Percentiles rank a stretch among this genome's conserved stretches.
phyloP scores from a whole-genome alignment of 2,329 filamentous ascomycete species.

The Lecanicillium sp. region DNA sequence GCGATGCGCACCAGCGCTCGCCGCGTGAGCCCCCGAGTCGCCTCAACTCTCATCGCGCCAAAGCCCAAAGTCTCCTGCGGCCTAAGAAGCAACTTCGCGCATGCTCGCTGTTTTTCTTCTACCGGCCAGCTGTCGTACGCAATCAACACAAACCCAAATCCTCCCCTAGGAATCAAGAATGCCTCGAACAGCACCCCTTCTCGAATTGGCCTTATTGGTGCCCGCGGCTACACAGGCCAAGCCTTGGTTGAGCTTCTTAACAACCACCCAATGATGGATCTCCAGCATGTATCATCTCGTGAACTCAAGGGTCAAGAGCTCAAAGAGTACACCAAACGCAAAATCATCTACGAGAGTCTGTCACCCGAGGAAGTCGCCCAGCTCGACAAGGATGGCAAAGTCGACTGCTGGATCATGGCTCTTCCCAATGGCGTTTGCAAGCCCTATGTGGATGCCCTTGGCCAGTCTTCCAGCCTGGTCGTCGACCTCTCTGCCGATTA shows the following conservation, averaged over 20 bases:
- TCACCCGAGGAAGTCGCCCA: constrained; percentile 76
- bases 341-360: constrained; percentile 89
- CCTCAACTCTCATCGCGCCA: too few relatives aligned
- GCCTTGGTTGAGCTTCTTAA: constrained; percentile 83
- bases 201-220: constrained; percentile 80
- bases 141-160: constrained; percentile 54
- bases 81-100: too few relatives aligned
- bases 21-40: too few relatives aligned
- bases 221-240: constrained; percentile 89
- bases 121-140: too few relatives aligned
- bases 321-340: constrained; percentile 81
- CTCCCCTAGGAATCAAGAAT: constrained; percentile 82
- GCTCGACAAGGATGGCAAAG: constrained; percentile 75
- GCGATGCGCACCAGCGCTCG: too few relatives aligned
- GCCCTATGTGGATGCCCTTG: constrained; percentile 84
- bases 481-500: constrained; percentile 94
- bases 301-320: constrained; percentile 83
- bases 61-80: too few relatives aligned
- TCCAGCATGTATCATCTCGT: constrained; percentile 86
- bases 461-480: constrained; percentile 64
- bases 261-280: constrained; percentile 80
- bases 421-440: constrained; percentile 93
- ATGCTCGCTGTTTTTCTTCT: too few relatives aligned
- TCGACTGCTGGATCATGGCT: constrained; percentile 97
- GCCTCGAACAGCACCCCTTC: constrained; percentile 72